Evolutionary conservation across 2,329 filamentous ascomycete genomes (phyloP), one percentile per base, ranked within the genome.

Genomic region (Alternaria dauci): DNA sequence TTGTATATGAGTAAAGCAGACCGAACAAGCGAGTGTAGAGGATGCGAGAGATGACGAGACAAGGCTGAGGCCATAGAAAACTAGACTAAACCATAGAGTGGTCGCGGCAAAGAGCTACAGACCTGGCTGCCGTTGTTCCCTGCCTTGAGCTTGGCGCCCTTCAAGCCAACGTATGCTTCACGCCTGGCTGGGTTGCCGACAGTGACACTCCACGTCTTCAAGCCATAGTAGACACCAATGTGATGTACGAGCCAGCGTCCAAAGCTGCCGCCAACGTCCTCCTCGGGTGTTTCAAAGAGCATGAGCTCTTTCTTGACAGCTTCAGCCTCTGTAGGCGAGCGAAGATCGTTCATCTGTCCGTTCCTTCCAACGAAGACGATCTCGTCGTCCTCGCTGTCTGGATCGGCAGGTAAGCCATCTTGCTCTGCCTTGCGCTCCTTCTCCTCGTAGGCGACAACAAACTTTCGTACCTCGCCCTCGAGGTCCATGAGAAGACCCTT

Each of bases 221-320:
- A 85, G 44, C 93, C 94, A 75, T 98, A 98, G 78, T 98, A 98
- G 41, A 90, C 88, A 9, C 92, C 94, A 65, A 98, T 94, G 59
- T 92, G 91, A 79, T 98, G 94, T 1, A 96, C 92, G 55, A 98
- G 87, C 91, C 94, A 98, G 65, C 94, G 91, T 68, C 92, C 93
- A 81, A 97, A 97, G 4, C 90, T 87, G 51, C 91, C 91, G 8
- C 88, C 87, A 61, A 89, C 88, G 71, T 94, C 93, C 58, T 91
- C 88, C 16, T 88, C 91, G 34, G 90, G 82, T 46, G 89, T 90
- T 78, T 97, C 92, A 76, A 96, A 93, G 8, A 98, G 86, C 81
- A 96, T 83, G 66, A 88, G 88, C 74, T 90, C 86, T 52, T 83
- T 81, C 67, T 87, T 85, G 52, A 86, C 63, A 62, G 87, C 82